Base-by-base conservation (phyloP, 2,329 filamentous ascomycete genomes). In the Davidsoniella virescens region DNA sequence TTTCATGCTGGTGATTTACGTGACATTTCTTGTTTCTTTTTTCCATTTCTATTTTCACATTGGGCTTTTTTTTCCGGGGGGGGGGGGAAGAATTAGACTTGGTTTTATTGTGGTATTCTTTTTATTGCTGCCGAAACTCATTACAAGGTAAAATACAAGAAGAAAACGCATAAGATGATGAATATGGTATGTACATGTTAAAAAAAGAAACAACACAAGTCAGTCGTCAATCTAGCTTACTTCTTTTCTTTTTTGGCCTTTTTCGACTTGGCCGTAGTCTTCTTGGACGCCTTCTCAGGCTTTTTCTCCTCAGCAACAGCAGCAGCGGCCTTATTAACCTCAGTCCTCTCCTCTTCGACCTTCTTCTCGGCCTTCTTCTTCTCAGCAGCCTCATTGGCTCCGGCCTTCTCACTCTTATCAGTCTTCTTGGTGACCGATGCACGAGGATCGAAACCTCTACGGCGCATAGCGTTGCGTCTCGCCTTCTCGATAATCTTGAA, bases 391-490 rank as follows among this genome's bases (percentile, higher is more conserved):
- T 41, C 37, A 17, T 23, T 38, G 29, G 43, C 38, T 20, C 44
- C 44, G 7, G 20, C 20, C 43, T 47, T 43, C 51, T 47, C 25
- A 17, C 16, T 9, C 37, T 25, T 44, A 14, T 44, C 58, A 29
- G 50, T 51, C 46, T 55, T 56, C 54, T 57, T 57, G 14, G 58
- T 55, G 54, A 64, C 61, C 56, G 60, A 65, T 45, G 56, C 55
- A 60, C 75, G 78, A 1, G 84, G 84, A 63, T 88, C 78, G 49
- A 88, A 64, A 54, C 84, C 84, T 61, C 83, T 81, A 59, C 78
- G 76, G 58, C 82, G 77, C 71, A 87, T 75, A 53, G 78, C 75
- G 59, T 82, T 86, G 56, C 76, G 75, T 69, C 80, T 79, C n/a
- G 78, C 82, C 58, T 78, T 77, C 59, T 82, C 74, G 41, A 88